Evolutionary conservation across 495 filamentous ascomycete species (phyloP), one percentile per base, ranked within the genome.

Genomic region (Rhizodiscina lignyota): DNA sequence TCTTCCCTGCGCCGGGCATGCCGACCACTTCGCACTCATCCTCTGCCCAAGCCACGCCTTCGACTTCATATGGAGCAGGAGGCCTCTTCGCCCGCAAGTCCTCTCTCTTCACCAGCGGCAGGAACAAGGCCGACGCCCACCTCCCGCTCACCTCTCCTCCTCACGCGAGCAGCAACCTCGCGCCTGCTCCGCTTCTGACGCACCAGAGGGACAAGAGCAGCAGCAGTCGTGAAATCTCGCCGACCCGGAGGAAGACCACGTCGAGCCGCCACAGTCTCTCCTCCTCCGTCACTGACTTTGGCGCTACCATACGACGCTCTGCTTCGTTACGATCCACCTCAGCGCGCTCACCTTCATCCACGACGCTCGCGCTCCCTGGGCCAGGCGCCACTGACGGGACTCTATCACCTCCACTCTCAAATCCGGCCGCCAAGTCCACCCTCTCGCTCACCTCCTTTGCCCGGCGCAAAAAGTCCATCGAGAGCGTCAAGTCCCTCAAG

Each of bases 191-290:
- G n/a, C n/a, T n/a, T n/a, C n/a, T n/a, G n/a, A n/a, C n/a, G n/a
- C n/a, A n/a, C n/a, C n/a, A n/a, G n/a, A n/a, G n/a, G n/a, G n/a
- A n/a, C n/a, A n/a, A n/a, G n/a, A n/a, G n/a, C n/a, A n/a, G n/a
- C n/a, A n/a, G n/a, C n/a, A n/a, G n/a, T n/a, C n/a, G n/a, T n/a
- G n/a, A n/a, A n/a, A n/a, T n/a, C n/a, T n/a, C n/a, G n/a, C n/a
- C n/a, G n/a, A n/a, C n/a, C n/a, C n/a, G n/a, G n/a, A n/a, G n/a
- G n/a, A n/a, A n/a, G n/a, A n/a, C n/a, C 43, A 13, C 36, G 42
- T 16, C 47, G 43, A n/a, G n/a, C n/a, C n/a, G n/a, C n/a, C n/a
- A n/a, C 44, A 44, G 46, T 39, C 36, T 50, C 31, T 42, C 44
- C 16, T 44, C 45, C n/a, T 42, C 42, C 4, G 42, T 45, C 17